phyloP scores from a whole-genome alignment of 106 monocot genomes.

The Cymbidium sinense region DNA sequence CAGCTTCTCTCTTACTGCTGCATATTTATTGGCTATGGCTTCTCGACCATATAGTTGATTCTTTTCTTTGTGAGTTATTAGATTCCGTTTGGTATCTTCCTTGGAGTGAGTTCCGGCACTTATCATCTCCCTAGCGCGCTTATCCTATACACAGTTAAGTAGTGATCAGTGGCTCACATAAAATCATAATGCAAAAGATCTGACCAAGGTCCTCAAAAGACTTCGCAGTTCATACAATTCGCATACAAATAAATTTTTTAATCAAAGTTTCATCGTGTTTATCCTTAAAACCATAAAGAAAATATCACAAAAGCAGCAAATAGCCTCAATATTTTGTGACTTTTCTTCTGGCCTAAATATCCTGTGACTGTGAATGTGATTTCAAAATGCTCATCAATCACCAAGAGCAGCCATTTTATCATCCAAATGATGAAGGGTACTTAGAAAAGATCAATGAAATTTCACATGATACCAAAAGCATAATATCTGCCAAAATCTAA shows the following conservation, averaged over 20 bases:
- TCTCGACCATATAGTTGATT: slow-evolving; percentile 36
- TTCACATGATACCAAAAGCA: neutral
- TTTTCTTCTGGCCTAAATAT: too few relatives aligned
- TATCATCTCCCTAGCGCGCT: slow-evolving; percentile 23
- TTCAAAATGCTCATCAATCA: too few relatives aligned
- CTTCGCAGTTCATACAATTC: neutral
- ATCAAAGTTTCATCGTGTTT: neutral
- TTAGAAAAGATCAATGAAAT: neutral
- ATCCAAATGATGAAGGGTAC: too few relatives aligned
- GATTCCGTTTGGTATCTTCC: slow-evolving; percentile 26
- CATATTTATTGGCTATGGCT: slow-evolving; percentile 58
- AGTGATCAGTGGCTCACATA: neutral
- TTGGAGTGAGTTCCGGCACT: slow-evolving; percentile 3
- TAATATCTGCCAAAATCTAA: neutral
- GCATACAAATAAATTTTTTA: neutral
- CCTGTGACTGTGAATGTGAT: too few relatives aligned
- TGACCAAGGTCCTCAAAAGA: neutral
- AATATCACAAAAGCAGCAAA: neutral
- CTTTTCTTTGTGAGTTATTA: slow-evolving; percentile 32
- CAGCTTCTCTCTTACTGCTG: slow-evolving; percentile 29
- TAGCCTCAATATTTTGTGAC: too few relatives aligned
- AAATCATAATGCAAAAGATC: neutral
- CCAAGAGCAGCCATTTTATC: too few relatives aligned
- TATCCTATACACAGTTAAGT: slow-evolving; percentile 34
- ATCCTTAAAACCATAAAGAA: neutral